Evolutionary conservation across 352 stramenopile species (phyloP), one percentile per base, ranked within the genome.

Genomic region (Globisporangium abappressorium): DNA sequence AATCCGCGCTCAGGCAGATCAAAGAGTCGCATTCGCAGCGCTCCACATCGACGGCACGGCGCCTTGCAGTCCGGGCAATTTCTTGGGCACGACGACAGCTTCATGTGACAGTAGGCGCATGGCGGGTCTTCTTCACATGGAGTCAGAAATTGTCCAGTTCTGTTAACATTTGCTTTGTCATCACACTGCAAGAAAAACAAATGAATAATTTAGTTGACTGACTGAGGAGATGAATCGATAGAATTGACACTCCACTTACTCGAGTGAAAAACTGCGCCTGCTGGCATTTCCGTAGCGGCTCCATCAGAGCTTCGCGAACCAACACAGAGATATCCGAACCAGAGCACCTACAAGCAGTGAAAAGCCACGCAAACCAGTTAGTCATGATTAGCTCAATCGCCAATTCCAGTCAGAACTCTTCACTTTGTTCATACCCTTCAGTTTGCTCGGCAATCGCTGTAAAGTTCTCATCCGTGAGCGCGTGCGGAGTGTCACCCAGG

Each of bases 241-340:
- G 62, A 15, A 33, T 15, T 38, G 26, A 41, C 26, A 46, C 22
- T 38, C 0, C 15, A 47, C 24, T 65, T 80, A 97, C 88, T 46
- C 78, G 77, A 43, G 73, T 84, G 72, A 97, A 97, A 65, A 94
- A 96, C 66, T 98, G 94, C n/a, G 97, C 97, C 80, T 98, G 86
- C 70, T 99, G 97, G 72, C 97, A 99, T 74, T 96, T 95, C 65
- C 96, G 82, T 30, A 99, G 76, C 6, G 98, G 98, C 76, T 98
- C 84, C 97, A 99, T 99, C 26, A 99, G 73, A 3, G 97, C 98
- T 68, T 99, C 97, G 59, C 97, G 93, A 6, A 99, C 97, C 34
- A 99, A 75, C 6, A 98, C 89, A 28, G 92, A 97, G 33, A 99
- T 99, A 89, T 99, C 98, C 28, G 94, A 98, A 26, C 98, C 98